Evolutionary conservation across 2,329 filamentous ascomycete genomes (phyloP), one percentile per base, ranked within the genome.

Genomic region (Aspergillus arachidicola): DNA sequence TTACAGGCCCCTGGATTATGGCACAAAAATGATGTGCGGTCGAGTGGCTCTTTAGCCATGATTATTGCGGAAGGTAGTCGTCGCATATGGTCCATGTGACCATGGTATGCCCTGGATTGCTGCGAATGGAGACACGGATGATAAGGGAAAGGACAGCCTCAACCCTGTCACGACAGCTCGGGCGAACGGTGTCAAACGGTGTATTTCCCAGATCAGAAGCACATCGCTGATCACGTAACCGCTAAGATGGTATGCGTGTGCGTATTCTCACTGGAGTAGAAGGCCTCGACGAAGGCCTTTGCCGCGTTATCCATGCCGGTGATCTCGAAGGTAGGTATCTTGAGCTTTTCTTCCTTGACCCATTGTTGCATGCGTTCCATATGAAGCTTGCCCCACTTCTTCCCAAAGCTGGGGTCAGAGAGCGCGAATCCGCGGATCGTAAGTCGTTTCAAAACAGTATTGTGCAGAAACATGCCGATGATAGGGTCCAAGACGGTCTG

Each of bases 401-500:
- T 51, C 48, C 48, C 48, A n/a, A 51, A 51, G 10, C 48, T 51
- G 16, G 48, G 48, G 14, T 51, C 48, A 21, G 48, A 32, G 14
- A 51, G 48, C 9, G 16, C 28, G 48, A 51, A 51, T 21, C 48
- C 48, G 14, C 48, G 48, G 11, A 51, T 51, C 28, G 48, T 51
- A 5, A 51, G 48, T 21, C 48, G 28, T 34, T 51, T 51, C 48
- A 51, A 12, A 11, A 51, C 26, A 11, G 48, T 51, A 51, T 51
- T 51, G 48, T 51, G 48, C 28, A 51, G 10, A 21, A 51, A 51
- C 48, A 51, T 51, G 48, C 48, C 48, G 28, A 51, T 51, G 28
- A 51, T 51, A 7, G 48, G 48, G 28, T 51, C 48, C 28, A 51
- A 21, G 6, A 51, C 48, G 19, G 48, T 51, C 28, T 51, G 48